Conservation (phyloP, 805 yeast species). For the Komagataella kurtzmanii region DNA sequence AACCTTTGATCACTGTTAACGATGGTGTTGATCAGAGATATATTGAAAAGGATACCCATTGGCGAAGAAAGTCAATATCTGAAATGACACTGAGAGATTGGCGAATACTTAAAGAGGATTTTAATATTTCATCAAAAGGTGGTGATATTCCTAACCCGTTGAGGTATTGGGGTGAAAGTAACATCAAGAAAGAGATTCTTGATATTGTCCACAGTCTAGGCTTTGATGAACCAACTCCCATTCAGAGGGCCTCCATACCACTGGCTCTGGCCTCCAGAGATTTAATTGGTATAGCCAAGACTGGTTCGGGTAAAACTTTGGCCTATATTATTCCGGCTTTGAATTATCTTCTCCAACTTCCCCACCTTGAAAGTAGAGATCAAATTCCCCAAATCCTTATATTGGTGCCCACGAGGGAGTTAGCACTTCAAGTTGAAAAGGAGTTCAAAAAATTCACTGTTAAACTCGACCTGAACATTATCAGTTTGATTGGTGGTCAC, state of each 20-base stretch:
- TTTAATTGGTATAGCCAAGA: constrained; percentile 83
- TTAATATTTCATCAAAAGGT: constrained; percentile 44
- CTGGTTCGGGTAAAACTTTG: constrained; percentile 93
- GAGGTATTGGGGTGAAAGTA: constrained; percentile 60
- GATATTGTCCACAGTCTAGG: constrained; percentile 22
- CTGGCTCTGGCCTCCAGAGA: constrained; percentile 46
- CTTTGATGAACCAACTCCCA: constrained; percentile 69
- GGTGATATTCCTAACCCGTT: constrained; percentile 44
- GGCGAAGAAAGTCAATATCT: constrained; percentile 54
- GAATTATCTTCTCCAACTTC: constrained; percentile 33
- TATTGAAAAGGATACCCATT: constrained; percentile 21
- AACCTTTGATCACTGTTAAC: constrained; percentile 21
- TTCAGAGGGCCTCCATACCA: constrained; percentile 84
- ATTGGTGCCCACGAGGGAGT: constrained; percentile 87
- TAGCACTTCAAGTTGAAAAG: constrained; percentile 72
- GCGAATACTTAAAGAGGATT: constrained; percentile 78
- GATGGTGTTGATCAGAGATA: constrained; percentile 12
- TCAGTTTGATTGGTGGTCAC: constrained; percentile 83
- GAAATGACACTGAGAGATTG: constrained; percentile 79
- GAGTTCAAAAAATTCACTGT: constrained; percentile 42
- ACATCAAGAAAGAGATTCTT: constrained; percentile 28
- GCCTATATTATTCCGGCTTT: constrained; percentile 69
- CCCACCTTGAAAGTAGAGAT: constrained; percentile 31
- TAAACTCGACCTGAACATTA: constrained; percentile 28
- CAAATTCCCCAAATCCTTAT: constrained; percentile 69